Percentiles rank a stretch among this genome's conserved stretches.
These are phyloP conservation scores for Biancaea sappan DNA, from an alignment of 306 rosid genomes.

Conservation along the genomic window DNA sequence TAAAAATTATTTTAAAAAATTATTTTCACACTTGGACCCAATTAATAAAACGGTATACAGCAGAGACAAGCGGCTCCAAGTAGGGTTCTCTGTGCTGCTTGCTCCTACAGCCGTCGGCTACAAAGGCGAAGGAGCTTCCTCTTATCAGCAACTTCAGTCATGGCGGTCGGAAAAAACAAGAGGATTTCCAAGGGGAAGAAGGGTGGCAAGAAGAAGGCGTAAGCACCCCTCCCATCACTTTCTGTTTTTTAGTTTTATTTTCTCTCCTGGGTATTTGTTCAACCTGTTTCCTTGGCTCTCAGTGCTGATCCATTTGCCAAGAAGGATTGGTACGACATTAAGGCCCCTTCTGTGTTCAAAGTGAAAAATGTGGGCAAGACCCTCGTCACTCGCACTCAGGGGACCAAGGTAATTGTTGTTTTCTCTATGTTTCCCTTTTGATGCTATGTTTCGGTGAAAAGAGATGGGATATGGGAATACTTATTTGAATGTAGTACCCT, in stretches of 20 bases:
- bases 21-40: too few species aligned
- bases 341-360: constrained; percentile 60
- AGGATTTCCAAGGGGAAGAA: constrained; percentile 79
- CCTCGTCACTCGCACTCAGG: constrained; percentile 64
- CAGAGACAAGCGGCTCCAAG: neutral
- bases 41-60: neutral
- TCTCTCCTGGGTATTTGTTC: neutral
- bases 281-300: neutral
- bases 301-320: constrained; percentile 73
- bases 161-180: constrained; percentile 80
- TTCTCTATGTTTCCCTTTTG: neutral
- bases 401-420: constrained; percentile 51
- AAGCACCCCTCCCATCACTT: neutral
- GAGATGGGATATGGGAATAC: neutral
- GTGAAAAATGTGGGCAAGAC: constrained; percentile 62
- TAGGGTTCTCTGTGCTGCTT: constrained; percentile 34
- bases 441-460: neutral
- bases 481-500: neutral
- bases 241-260: neutral
- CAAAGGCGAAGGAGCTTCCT: neutral
- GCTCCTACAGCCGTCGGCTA: constrained; percentile 14
- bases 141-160: constrained; percentile 18
- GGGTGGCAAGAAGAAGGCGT: constrained; percentile 82
- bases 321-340: constrained; percentile 80
- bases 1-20: too few species aligned